Conservation (phyloP, 352 stramenopile genomes). For the Globisporangium ultimum region DNA sequence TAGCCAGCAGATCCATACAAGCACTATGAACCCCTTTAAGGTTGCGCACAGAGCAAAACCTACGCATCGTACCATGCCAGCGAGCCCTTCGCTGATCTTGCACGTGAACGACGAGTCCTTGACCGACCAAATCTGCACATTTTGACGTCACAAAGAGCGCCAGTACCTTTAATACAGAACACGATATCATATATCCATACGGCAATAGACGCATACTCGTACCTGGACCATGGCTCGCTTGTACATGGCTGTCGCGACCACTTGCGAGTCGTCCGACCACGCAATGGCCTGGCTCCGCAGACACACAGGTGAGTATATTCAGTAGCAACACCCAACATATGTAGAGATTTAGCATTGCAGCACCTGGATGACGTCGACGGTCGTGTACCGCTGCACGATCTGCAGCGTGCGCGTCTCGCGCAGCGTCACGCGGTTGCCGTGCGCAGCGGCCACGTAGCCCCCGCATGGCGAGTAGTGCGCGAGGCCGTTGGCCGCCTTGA, state of each 20-base stretch:
- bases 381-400: constrained; percentile 63
- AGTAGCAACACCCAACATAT: too few species aligned
- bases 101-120: constrained; percentile 60
- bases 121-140: constrained; percentile 50
- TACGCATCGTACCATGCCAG: constrained; percentile 35
- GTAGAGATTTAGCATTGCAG: too few species aligned
- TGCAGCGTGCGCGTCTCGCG: constrained; percentile 48
- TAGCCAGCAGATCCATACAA: neutral
- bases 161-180: neutral
- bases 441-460: constrained; percentile 44
- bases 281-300: constrained; percentile 14
- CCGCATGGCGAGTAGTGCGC: constrained; percentile 72
- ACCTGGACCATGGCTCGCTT: constrained; percentile 69
- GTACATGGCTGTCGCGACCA: constrained; percentile 59
- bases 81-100: constrained; percentile 75
- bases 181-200: neutral
- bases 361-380: constrained; percentile 47
- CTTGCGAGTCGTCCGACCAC: constrained; percentile 65
- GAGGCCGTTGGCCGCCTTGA: constrained; percentile 50
- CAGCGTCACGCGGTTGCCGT: constrained; percentile 50
- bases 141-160: too few species aligned
- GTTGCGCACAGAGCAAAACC: too few species aligned
- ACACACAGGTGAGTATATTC: too few species aligned
- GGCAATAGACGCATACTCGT: neutral
- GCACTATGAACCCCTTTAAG: neutral